These are phyloP conservation scores for Aspergillus taichungensis DNA, from an alignment of 495 filamentous ascomycete genomes.

Conservation along the genomic window DNA sequence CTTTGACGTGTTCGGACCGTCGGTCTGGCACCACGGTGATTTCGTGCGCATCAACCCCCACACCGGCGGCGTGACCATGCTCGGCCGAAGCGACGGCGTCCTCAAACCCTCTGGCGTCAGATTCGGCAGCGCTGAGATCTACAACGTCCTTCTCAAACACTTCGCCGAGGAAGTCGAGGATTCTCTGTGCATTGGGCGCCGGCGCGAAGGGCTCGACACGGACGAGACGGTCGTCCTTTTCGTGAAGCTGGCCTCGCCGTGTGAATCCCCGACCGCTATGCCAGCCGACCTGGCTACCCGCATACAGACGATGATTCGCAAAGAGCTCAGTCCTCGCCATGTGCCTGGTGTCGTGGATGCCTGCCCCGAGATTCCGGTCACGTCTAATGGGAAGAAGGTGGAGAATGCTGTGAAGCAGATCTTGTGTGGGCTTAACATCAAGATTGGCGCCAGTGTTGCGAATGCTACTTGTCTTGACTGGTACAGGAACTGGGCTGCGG, in stretches of 20 bases:
- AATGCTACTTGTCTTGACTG: conserved; percentile 78
- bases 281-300: conserved; percentile 39
- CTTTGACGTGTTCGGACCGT: conserved; percentile 66
- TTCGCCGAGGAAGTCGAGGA: conserved; percentile 73
- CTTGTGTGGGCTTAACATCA: conserved; percentile 74
- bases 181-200: conserved; percentile 72
- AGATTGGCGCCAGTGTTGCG: conserved; percentile 76
- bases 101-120: conserved; percentile 81
- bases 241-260: conserved; percentile 54
- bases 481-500: conserved; percentile 65
- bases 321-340: conserved; percentile 75
- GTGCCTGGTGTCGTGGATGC: conserved; percentile 75
- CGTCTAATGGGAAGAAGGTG: conserved; percentile 90
- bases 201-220: conserved; percentile 54
- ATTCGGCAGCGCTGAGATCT: conserved; percentile 87
- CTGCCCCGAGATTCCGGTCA: conserved; percentile 75
- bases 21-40: conserved; percentile 91
- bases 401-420: conserved; percentile 93
- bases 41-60: conserved; percentile 69
- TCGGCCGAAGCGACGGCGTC: conserved; percentile 84
- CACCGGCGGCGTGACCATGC: conserved; percentile 75
- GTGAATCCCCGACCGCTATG: conserved; percentile 12
- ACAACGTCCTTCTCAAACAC: conserved; percentile 76
- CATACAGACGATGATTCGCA: conserved; percentile 56
- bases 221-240: conserved; percentile 88